Conservation (phyloP, 2,329 filamentous ascomycete species). For the Fusarium gaditjirri region DNA sequence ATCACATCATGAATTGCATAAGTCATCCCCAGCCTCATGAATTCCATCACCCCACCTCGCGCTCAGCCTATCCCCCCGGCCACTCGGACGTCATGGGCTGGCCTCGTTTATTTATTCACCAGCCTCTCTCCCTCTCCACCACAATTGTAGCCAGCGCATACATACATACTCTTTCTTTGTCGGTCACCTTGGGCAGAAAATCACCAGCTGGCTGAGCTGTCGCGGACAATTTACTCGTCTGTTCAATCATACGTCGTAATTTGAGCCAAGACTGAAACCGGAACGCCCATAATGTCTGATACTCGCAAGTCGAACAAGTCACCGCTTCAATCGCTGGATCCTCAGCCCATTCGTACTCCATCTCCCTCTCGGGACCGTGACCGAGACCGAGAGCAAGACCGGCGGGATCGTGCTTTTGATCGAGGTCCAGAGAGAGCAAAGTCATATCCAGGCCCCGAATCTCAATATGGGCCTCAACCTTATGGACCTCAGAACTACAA, state of each 20-base stretch:
- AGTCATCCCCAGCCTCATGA: constrained; percentile 40
- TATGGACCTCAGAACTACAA: constrained; percentile 23
- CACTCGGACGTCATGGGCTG: constrained; percentile 40
- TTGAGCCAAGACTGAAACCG: not conserved
- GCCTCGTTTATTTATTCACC: constrained; percentile 37
- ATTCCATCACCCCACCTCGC: constrained; percentile 33
- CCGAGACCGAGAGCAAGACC: constrained; percentile 18
- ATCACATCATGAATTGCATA: constrained; percentile 33
- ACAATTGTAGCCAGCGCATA: constrained; percentile 24
- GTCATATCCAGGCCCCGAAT: constrained; percentile 34
- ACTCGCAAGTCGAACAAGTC: constrained; percentile 37
- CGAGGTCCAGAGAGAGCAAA: constrained; percentile 36
- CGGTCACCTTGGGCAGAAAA: constrained; percentile 16
- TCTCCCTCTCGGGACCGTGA: constrained; percentile 37
- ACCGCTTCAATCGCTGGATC: constrained; percentile 43
- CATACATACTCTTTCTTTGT: constrained; percentile 18
- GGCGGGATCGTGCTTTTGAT: constrained; percentile 17
- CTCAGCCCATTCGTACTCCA: constrained; percentile 42
- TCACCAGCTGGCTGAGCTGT: not conserved
- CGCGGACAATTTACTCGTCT: not conserved
- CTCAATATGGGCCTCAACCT: constrained; percentile 34
- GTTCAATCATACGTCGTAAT: not conserved
- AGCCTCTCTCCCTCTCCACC: constrained; percentile 38
- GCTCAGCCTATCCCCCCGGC: constrained; percentile 28
- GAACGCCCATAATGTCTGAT: constrained; percentile 28